These are phyloP conservation scores for Nicotiana knightiana DNA, from an alignment of 257 asterid species.

Conservation along the genomic window DNA sequence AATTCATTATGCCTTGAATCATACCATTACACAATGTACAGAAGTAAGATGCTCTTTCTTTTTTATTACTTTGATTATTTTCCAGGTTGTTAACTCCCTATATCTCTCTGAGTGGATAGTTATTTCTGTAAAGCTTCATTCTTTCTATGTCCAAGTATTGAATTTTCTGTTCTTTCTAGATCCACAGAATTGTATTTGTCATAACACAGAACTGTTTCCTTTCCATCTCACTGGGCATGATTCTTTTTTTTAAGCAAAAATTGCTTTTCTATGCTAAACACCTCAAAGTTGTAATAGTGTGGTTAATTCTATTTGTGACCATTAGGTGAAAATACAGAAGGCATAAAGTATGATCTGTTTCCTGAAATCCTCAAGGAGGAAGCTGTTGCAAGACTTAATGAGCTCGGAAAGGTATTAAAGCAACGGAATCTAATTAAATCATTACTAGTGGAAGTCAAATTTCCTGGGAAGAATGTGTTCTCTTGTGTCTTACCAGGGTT, in stretches of 20 bases:
- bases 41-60: not conserved
- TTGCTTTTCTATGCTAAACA: not conserved
- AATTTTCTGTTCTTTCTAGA: not conserved
- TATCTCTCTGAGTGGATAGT: not conserved
- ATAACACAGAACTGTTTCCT: not conserved
- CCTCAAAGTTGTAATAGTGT: not conserved
- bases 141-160: not conserved
- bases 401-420: slow-evolving; percentile 72
- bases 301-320: not conserved
- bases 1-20: not conserved
- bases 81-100: not conserved
- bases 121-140: not conserved
- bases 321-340: slow-evolving; percentile 34
- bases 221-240: not conserved
- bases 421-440: not conserved
- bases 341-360: slow-evolving; percentile 26
- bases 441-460: not conserved
- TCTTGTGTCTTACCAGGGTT: not conserved
- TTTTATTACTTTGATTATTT: not conserved
- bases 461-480: not conserved
- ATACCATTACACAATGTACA: not conserved
- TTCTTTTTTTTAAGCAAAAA: not conserved
- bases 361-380: slow-evolving; percentile 64
- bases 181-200: not conserved
- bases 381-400: slow-evolving; percentile 69